Evolutionary conservation across 495 filamentous ascomycete genomes (phyloP).

Genomic region (Penicillium antarcticum): DNA sequence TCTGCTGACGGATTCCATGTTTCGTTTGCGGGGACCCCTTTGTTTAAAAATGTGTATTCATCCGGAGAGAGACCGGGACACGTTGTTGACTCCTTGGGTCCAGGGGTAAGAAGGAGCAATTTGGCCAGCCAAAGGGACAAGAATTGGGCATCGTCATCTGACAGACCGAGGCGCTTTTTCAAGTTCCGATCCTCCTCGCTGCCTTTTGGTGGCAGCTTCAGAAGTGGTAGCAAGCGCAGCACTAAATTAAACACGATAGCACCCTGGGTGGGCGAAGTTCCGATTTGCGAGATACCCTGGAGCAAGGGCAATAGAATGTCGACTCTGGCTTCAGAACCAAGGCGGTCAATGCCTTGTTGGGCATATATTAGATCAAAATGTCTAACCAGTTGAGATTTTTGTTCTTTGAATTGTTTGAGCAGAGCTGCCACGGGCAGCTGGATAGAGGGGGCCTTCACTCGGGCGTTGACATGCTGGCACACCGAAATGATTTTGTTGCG

Average conservation of each 20-base stretch:
- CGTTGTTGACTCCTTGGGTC: conserved; percentile 35
- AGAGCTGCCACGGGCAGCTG: conserved; percentile 79
- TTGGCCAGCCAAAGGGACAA: conserved; percentile 76
- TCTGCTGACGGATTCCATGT: conserved; percentile 61
- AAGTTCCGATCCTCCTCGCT: conserved; percentile 71
- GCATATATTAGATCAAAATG: conserved; percentile 89
- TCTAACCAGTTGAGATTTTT: conserved; percentile 65
- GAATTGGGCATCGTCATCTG: conserved; percentile 66
- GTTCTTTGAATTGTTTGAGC: conserved; percentile 85
- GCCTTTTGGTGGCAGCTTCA: conserved; percentile 71
- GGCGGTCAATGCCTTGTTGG: conserved; percentile 76
- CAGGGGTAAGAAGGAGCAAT: conserved; percentile 65
- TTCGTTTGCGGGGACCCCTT: conserved; percentile 54
- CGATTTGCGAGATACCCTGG: conserved; percentile 65
- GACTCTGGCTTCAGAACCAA: conserved; percentile 59
- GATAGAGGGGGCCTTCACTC: conserved; percentile 66
- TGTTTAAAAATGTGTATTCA: conserved; percentile 71
- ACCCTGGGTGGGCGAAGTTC: conserved; percentile 58
- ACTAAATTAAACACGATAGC: conserved; percentile 81
- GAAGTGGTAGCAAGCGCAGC: conserved; percentile 66
- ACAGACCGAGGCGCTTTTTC: conserved; percentile 63
- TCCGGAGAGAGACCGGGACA: conserved; percentile 67
- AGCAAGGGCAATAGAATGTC: conserved; percentile 70
- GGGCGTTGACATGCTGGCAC: conserved; percentile 77
- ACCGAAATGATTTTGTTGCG: conserved; percentile 74